Percentiles rank a stretch among this genome's conserved stretches.
These are phyloP conservation scores for Fusarium mexicanum DNA, from an alignment of 2,329 filamentous ascomycete genomes.

Conservation along the genomic window DNA sequence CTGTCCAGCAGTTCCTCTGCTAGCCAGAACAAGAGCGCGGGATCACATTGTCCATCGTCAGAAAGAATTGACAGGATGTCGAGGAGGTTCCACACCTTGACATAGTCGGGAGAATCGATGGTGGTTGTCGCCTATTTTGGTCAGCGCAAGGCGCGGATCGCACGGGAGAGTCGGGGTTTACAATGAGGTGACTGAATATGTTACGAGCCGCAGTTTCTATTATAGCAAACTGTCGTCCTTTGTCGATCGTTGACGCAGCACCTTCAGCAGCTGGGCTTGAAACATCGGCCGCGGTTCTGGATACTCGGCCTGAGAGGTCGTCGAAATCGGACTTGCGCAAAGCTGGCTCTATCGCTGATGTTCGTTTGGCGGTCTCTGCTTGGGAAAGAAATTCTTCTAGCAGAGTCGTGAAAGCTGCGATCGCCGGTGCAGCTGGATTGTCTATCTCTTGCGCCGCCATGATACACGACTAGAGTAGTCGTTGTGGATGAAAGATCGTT, in stretches of 20 bases:
- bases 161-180: slow-evolving; percentile 55
- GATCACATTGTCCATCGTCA: slow-evolving; percentile 80
- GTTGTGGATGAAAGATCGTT: slow-evolving; percentile 11
- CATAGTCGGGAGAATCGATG: slow-evolving; percentile 82
- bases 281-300: slow-evolving; percentile 46
- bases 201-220: slow-evolving; percentile 87
- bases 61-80: slow-evolving; percentile 91
- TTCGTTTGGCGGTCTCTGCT: slow-evolving; percentile 68
- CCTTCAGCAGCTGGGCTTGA: slow-evolving; percentile 42
- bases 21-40: slow-evolving; percentile 86
- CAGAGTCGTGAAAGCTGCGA: slow-evolving; percentile 62
- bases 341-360: slow-evolving; percentile 74
- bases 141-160: slow-evolving; percentile 45
- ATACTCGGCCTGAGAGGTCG: slow-evolving; percentile 57
- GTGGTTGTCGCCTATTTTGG: slow-evolving; percentile 71
- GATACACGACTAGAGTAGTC: slow-evolving; percentile 34
- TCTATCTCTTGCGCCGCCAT: slow-evolving; percentile 62
- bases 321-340: slow-evolving; percentile 75
- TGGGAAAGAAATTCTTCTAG: slow-evolving; percentile 67
- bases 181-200: slow-evolving; percentile 81
- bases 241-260: slow-evolving; percentile 53
- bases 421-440: slow-evolving; percentile 61
- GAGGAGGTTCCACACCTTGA: slow-evolving; percentile 90
- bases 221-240: slow-evolving; percentile 69
- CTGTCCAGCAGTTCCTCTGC: slow-evolving; percentile 96